phyloP scores from a whole-genome alignment of 306 rosid species.

The Fragaria nilgerrensis region DNA sequence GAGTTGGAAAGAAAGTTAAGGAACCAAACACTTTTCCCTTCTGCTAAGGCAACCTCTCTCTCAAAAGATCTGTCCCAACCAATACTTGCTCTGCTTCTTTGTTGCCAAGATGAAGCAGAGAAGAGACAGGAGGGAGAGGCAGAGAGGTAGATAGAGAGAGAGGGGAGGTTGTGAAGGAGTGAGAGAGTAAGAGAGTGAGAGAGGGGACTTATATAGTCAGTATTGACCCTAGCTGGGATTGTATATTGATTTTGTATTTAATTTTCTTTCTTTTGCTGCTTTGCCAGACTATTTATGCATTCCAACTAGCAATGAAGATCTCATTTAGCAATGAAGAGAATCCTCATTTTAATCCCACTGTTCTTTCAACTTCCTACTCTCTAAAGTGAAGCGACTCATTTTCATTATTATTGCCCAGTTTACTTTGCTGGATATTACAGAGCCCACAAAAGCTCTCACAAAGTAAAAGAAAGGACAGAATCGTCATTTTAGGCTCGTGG shows the following conservation, averaged over 20 bases:
- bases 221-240: conserved; percentile 25
- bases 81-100: conserved; percentile 29
- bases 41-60: background rate
- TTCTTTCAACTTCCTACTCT: background rate
- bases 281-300: conserved; percentile 20
- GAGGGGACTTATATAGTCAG: conserved; percentile 56
- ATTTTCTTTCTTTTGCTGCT: background rate
- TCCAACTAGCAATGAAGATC: background rate
- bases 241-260: background rate
- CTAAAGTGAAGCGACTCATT: background rate
- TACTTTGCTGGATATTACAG: background rate
- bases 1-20: conserved; percentile 4
- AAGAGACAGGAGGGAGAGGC: conserved; percentile 17
- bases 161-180: conserved; percentile 15
- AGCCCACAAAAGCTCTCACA: background rate
- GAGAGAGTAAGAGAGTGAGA: background rate
- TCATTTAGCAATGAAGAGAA: background rate
- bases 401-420: conserved; percentile 3
- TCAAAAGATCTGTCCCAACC: conserved; percentile 21
- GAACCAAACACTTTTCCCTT: background rate
- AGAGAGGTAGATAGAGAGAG: conserved; percentile 23
- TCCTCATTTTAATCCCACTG: background rate
- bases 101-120: conserved; percentile 28
- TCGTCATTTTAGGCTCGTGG: background rate
- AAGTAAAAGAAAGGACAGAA: background rate